A percentile compares a stretch with the other conserved stretches of the same genome.
phyloP scores from a whole-genome alignment of 306 rosid species.

The Prosopis cineraria region DNA sequence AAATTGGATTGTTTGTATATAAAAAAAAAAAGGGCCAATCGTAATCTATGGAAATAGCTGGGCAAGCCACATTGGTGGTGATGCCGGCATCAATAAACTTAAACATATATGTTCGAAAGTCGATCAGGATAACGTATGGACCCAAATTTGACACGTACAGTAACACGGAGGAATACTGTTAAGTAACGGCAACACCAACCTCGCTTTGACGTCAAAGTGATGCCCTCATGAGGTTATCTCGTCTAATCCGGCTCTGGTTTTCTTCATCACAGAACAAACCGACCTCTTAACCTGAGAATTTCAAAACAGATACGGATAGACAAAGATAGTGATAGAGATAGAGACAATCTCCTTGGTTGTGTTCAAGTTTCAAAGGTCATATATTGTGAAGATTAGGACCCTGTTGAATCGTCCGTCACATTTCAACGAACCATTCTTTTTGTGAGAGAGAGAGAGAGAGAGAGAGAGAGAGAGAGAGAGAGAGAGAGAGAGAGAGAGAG shows the following conservation, averaged over 20 bases:
- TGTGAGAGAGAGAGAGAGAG: too few relatives aligned
- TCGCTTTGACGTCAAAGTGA: too few relatives aligned
- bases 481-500: too few relatives aligned
- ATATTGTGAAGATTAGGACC: not conserved
- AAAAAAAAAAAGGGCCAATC: not conserved
- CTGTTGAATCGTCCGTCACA: too few relatives aligned
- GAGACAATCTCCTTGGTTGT: not conserved
- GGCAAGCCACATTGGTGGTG: not conserved
- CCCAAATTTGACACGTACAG: not conserved
- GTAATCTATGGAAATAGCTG: not conserved
- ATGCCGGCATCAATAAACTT: not conserved
- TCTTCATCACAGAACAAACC: not conserved
- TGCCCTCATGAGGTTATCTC: not conserved
- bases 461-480: too few relatives aligned
- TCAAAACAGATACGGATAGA: not conserved
- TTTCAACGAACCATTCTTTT: too few relatives aligned
- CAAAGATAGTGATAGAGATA: too few relatives aligned
- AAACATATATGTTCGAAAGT: not conserved
- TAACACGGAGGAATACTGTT: slow-evolving; percentile 13
- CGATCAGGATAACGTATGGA: not conserved
- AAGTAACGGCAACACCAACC: slow-evolving; percentile 9
- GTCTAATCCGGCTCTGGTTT: not conserved
- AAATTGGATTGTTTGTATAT: too few relatives aligned
- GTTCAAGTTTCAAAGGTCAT: not conserved
- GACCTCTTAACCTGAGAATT: not conserved